These are phyloP conservation scores for Carex kokanica DNA, from an alignment of 176 grass and related monocot species.

Conservation along the genomic window DNA sequence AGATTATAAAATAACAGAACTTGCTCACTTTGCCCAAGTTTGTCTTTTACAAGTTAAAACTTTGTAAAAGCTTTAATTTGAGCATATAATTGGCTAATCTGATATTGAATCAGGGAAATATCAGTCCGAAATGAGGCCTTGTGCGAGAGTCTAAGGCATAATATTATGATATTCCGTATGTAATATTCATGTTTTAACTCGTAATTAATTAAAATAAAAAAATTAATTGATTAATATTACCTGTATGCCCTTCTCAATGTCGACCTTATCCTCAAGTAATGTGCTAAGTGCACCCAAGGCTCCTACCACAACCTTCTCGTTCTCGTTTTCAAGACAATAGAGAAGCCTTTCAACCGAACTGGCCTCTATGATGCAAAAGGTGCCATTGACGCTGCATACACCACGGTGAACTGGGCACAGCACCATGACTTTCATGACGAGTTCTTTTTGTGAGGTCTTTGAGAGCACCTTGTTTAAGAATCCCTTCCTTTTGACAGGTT, in stretches of 20 bases:
- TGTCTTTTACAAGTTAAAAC: too few relatives aligned
- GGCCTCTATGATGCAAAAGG: conserved; percentile 75
- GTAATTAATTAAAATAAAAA: neutral
- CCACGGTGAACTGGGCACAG: conserved; percentile 64
- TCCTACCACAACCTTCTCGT: conserved; percentile 41
- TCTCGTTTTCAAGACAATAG: conserved; percentile 55
- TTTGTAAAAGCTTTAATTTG: neutral
- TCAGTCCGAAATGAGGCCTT: neutral
- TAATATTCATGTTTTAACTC: neutral
- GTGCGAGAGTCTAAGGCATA: neutral
- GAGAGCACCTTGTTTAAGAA: conserved; percentile 53
- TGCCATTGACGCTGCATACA: conserved; percentile 42
- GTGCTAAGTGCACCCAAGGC: conserved; percentile 64
- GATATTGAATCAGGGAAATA: neutral
- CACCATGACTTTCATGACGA: neutral
- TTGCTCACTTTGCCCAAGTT: neutral
- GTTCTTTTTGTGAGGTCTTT: conserved; percentile 20
- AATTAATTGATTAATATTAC: neutral
- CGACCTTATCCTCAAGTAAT: conserved; percentile 64
- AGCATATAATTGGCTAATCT: neutral
- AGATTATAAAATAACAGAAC: neutral
- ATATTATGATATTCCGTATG: neutral
- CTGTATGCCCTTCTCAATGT: conserved; percentile 53
- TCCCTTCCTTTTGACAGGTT: conserved; percentile 37
- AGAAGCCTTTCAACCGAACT: conserved; percentile 63